A percentile compares a stretch with the other conserved stretches of the same genome.
Conservation (phyloP, 129 eudicot species). For the Chrysanthemum seticuspe region DNA sequence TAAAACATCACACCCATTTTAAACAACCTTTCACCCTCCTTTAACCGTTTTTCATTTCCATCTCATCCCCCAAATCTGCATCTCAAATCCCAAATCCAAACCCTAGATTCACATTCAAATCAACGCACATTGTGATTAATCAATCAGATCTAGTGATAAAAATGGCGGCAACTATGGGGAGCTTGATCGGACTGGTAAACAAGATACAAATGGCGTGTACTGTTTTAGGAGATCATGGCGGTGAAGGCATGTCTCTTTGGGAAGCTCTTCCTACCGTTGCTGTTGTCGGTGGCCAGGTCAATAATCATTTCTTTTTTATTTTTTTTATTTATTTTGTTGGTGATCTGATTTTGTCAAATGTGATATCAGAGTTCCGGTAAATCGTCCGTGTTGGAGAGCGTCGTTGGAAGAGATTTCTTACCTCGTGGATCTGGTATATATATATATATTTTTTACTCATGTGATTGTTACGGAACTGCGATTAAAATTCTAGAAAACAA, state of each 20-base stretch:
- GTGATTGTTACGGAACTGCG: neutral
- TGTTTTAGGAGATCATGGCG: constrained; percentile 95
- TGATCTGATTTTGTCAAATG: neutral
- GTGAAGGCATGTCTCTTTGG: constrained; percentile 96
- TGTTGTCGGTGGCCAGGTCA: constrained; percentile 98
- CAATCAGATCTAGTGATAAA: neutral
- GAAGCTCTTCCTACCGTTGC: constrained; percentile 99
- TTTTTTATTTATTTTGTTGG: neutral
- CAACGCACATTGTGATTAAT: constrained; percentile 24
- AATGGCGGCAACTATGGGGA: constrained; percentile 77
- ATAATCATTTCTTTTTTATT: neutral
- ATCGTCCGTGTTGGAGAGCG: constrained; percentile 92
- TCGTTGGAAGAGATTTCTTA: constrained; percentile 95
- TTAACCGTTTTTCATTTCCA: constrained; percentile 39
- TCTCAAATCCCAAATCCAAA: constrained; percentile 8
- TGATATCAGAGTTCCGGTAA: constrained; percentile 82
- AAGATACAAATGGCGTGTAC: constrained; percentile 94
- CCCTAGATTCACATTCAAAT: constrained; percentile 4
- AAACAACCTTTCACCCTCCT: constrained; percentile 30
- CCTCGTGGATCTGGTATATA: constrained; percentile 97
- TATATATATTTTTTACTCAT: neutral
- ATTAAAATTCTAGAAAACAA: too few species aligned
- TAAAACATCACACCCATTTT: neutral
- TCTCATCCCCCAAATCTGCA: constrained; percentile 31
- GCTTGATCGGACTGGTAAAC: constrained; percentile 85